phyloP scores from a whole-genome alignment of 805 yeast species.

The Yarrowia divulgata region DNA sequence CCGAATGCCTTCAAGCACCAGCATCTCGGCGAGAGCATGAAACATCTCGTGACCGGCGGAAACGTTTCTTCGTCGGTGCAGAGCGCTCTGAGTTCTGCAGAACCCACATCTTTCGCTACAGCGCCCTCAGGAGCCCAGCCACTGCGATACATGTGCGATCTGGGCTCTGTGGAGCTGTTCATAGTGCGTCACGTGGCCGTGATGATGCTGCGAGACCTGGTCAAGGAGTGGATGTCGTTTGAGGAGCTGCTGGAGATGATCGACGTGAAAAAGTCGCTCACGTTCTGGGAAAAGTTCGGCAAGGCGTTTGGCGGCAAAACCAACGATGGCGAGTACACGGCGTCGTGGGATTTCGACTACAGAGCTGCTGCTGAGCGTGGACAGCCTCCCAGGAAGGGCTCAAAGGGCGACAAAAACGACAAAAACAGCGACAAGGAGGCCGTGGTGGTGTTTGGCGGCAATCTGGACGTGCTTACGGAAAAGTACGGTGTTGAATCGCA shows the following conservation, averaged over 20 bases:
- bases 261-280: constrained; percentile 51
- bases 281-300: constrained; percentile 58
- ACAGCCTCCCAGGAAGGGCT: constrained; percentile 5
- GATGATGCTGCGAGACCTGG: constrained; percentile 55
- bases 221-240: constrained; percentile 49
- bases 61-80: constrained; percentile 29
- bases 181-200: constrained; percentile 64
- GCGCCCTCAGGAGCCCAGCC: constrained; percentile 9
- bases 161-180: constrained; percentile 63
- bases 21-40: constrained; percentile 39
- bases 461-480: constrained; percentile 70
- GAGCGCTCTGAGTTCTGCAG: constrained; percentile 13
- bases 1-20: constrained; percentile 93
- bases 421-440: constrained; percentile 41
- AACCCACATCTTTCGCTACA: constrained; percentile 13
- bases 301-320: constrained; percentile 50
- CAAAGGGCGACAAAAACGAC: constrained; percentile 43
- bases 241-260: constrained; percentile 54
- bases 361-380: constrained; percentile 19
- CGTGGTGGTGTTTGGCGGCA: constrained; percentile 73
- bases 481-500: constrained; percentile 84
- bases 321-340: constrained; percentile 39
- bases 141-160: constrained; percentile 47
- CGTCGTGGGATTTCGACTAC: constrained; percentile 38
- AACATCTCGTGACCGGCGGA: constrained; percentile 16